These are phyloP conservation scores for Blattamonas nauphoetae DNA, from an alignment of 78 protist species.

Conservation along the genomic window DNA sequence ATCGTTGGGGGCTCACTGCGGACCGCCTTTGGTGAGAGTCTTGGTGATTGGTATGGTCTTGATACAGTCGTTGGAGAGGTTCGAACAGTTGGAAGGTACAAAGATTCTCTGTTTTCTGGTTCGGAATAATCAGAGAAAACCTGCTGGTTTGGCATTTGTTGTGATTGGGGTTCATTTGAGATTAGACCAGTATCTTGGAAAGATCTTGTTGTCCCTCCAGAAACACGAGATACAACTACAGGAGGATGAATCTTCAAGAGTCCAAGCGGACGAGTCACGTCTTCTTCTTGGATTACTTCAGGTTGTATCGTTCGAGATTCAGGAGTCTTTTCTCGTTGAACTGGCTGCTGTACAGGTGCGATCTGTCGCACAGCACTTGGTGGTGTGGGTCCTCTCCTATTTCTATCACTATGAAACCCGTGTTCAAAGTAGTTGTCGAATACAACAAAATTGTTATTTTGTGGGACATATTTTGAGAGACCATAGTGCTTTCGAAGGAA, in stretches of 20 bases:
- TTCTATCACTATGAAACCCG: neutral
- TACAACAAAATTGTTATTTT: constrained; percentile 39
- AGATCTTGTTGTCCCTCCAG: too few species aligned
- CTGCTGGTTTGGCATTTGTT: neutral
- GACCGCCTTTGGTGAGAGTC: too few species aligned
- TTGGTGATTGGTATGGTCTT: too few species aligned
- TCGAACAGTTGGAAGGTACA: too few species aligned
- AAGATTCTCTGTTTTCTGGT: too few species aligned
- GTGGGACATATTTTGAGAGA: constrained; percentile 15
- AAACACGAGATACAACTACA: too few species aligned
- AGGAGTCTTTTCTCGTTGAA: neutral
- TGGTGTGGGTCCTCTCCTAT: neutral
- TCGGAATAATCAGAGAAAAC: neutral
- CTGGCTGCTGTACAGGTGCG: neutral
- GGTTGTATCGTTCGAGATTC: too few species aligned
- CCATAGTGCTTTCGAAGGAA: constrained; percentile 43
- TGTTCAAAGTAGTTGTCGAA: constrained; percentile 21
- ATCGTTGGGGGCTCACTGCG: neutral
- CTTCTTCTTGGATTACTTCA: too few species aligned
- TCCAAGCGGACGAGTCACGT: neutral
- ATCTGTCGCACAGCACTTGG: too few species aligned
- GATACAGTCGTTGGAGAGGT: neutral
- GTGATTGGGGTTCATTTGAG: neutral
- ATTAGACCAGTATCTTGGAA: neutral
- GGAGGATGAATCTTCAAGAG: neutral